phyloP scores from a whole-genome alignment of 139 green algal species.

The Micromonas commoda region DNA sequence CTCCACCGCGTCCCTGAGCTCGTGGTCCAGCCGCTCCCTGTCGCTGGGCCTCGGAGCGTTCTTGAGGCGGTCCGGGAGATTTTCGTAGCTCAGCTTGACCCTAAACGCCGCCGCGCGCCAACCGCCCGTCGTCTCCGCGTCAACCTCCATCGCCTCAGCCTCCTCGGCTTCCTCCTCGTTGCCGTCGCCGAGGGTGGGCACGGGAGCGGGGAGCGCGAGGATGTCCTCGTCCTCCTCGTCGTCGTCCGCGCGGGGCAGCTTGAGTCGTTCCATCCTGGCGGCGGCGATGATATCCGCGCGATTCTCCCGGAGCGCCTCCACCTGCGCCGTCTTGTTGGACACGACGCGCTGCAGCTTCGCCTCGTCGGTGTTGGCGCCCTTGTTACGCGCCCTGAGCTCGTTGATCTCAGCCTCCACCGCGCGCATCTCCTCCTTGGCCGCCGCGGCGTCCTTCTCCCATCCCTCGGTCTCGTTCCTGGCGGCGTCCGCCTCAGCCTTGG shows the following conservation, averaged over 20 bases:
- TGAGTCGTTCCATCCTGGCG: conserved; percentile 6
- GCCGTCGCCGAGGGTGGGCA: background rate
- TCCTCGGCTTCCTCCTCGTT: background rate
- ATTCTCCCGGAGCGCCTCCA: background rate
- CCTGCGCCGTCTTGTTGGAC: background rate
- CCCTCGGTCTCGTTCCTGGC: background rate
- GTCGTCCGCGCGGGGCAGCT: conserved; percentile 3
- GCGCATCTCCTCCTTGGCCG: background rate
- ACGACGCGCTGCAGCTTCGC: background rate
- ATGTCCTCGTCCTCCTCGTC: background rate
- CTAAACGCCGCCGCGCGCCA: background rate
- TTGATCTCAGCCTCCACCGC: conserved; percentile 10
- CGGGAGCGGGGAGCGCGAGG: background rate
- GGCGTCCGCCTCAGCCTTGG: conserved; percentile 22
- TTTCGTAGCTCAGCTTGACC: background rate
- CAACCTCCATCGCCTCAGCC: conserved; percentile 25
- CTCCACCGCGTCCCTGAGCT: conserved; percentile 18
- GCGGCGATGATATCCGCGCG: background rate
- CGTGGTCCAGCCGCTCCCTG: conserved; percentile 4
- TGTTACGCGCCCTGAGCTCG: background rate
- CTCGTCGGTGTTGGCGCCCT: background rate
- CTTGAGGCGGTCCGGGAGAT: background rate
- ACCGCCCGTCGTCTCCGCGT: background rate
- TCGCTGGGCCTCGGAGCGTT: background rate
- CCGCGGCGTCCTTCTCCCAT: background rate